These are phyloP conservation scores for Aureobasidium pullulans DNA, from an alignment of 2,329 filamentous ascomycete genomes.

Conservation along the genomic window DNA sequence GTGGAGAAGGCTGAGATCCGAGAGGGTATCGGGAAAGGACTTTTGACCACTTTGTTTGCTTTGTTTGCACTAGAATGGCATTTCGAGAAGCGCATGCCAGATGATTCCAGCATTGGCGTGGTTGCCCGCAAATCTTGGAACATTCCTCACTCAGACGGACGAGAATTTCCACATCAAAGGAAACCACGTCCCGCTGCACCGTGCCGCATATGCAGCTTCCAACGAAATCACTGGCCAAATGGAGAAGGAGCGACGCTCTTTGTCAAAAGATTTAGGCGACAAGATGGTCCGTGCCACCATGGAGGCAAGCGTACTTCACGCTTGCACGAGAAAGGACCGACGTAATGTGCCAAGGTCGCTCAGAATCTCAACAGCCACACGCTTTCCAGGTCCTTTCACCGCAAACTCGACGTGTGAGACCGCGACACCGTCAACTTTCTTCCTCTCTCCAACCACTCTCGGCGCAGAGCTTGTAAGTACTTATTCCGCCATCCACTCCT, in stretches of 20 bases:
- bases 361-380: no score
- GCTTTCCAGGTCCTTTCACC: not conserved
- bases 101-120: no score
- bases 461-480: conserved; percentile 12
- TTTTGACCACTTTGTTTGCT: not conserved
- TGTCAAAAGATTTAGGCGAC: no score
- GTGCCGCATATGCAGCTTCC: no score
- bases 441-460: not conserved
- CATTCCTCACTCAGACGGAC: no score
- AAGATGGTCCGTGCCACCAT: no score
- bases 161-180: no score
- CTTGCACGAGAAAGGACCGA: no score
- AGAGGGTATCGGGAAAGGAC: conserved; percentile 6
- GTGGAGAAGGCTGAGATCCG: conserved; percentile 1
- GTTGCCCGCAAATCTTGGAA: no score
- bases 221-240: not conserved
- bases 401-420: conserved; percentile 9
- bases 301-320: not conserved
- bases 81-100: not conserved
- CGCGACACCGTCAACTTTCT: not conserved
- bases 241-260: not conserved
- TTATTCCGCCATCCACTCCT: not conserved
- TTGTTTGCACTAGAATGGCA: not conserved
- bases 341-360: no score
- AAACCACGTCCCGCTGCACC: no score